Base-by-base conservation (phyloP, 2,329 filamentous ascomycete genomes). In the Zelopaecilomyces penicillatus region DNA sequence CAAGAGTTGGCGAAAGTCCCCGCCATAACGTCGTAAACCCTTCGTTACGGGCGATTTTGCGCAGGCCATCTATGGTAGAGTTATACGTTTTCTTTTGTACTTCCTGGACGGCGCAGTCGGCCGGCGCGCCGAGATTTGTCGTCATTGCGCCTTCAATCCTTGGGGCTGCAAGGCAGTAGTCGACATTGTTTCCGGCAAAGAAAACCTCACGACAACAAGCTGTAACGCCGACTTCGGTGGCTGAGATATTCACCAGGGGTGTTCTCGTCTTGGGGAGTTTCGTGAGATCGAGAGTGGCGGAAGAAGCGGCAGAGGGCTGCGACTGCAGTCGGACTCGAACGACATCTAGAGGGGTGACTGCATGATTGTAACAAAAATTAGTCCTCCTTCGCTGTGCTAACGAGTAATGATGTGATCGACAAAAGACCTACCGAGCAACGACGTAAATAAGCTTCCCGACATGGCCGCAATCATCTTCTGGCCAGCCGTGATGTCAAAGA, bases 391-490 rank as follows among this genome's bases (percentile, higher is more conserved):
- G 19, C 19, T 19, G 19, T 19, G 35, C 28, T 33, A 30, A 37
- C n/a, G 35, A 35, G 33, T 46, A 34, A 38, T 30, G 5, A 30
- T 12, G 8, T 46, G 19, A 19, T 19, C 19, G 19, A 19, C 19
- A 19, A 19, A 19, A 19, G 19, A 61, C 78, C 53, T 74, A 95
- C 90, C 87, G 36, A 97, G 76, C 28, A 97, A 66, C 19, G 89
- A 93, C 6, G 91, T 97, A 51, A 97, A 65, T 46, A 98, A 68
- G 65, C 90, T 97, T 48, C 93, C 93, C 44, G 85, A 84, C 53
- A 91, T 87, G 41, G 93, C 93, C 45, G 91, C 95, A 44, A 95
- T 65, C 93, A 98, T 98, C 71, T 91, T 93, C 69, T 97, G 91
- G 9, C 76, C 67, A 26, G 89, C 77, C 5, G 90, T 89, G 52